Base-by-base conservation (phyloP, 2,329 filamentous ascomycete species). In the Scopulariopsis brevicaulis region DNA sequence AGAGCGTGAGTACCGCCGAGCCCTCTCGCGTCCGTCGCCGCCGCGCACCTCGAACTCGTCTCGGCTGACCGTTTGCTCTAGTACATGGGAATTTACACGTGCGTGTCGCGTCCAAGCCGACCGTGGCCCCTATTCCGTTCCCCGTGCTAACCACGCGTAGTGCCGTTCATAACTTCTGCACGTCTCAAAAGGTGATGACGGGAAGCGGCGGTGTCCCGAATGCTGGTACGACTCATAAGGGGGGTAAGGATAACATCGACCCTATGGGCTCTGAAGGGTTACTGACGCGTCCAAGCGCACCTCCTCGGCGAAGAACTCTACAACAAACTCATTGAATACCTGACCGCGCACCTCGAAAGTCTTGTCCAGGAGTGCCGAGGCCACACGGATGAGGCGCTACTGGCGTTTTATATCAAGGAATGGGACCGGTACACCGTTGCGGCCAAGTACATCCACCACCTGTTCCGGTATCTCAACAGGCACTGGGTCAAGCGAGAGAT, bases 401-500 rank as follows among this genome's bases (percentile, higher is more conserved):
- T 99, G 32, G 80, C 81, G 22, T 97, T 93, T 73, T 99, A 99
- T 71, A 99, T 97, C 71, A 85, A 88, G 68, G 92, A 99, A 78
- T 99, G 94, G 94, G 85, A 87, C 64, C 84, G 94, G 61, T 99
- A 96, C 74, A 99, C 94, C 1, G 90, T 89, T 15, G 93, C 94
- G 1, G 94, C 92, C 60, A 96, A 95, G 72, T 99, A 96, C 74
- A 94, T 96, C 70, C 95, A 99, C 72, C 93, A 99, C 69, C 77
- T 99, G 8, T 99, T 99, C 77, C 80, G 87, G 57, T 99, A 99
- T 69, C 83, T 99, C 28, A 99, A 99, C 69, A 84, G 94, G 34
- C 94, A 99, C 73, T 99, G 95, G 94, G 94, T 99, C 1, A 99
- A 96, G 79, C 82, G 94, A 34, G 94, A 99, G 74, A 96, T 99